These are phyloP conservation scores for Daldinia concentrica DNA, from an alignment of 495 filamentous ascomycete genomes.

Conservation along the genomic window DNA sequence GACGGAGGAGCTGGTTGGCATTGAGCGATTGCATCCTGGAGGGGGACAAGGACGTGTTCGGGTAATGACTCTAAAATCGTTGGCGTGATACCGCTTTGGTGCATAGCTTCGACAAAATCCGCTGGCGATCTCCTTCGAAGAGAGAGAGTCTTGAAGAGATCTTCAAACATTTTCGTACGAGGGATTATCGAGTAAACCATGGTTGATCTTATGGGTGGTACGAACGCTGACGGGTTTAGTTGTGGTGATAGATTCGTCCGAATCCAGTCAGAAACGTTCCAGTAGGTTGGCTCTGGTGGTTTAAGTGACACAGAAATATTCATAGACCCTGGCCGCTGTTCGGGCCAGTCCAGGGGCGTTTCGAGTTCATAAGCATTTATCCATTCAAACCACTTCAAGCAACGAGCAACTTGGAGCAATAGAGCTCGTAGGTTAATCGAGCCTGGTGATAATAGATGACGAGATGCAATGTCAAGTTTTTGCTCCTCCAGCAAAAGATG, in stretches of 20 bases:
- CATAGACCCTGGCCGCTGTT: slow-evolving; percentile 61
- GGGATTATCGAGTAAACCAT: slow-evolving; percentile 57
- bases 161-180: slow-evolving; percentile 71
- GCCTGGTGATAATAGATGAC: slow-evolving; percentile 62
- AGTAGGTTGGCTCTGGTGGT: slow-evolving; percentile 64
- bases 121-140: slow-evolving; percentile 48
- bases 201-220: slow-evolving; percentile 48
- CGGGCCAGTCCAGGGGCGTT: slow-evolving; percentile 47
- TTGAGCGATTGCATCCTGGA: slow-evolving; percentile 83
- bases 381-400: slow-evolving; percentile 87
- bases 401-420: slow-evolving; percentile 80
- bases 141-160: slow-evolving; percentile 58
- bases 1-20: slow-evolving; percentile 84
- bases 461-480: slow-evolving; percentile 76
- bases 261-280: slow-evolving; percentile 71
- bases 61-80: slow-evolving; percentile 80
- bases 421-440: slow-evolving; percentile 69
- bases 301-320: slow-evolving; percentile 29
- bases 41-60: slow-evolving; percentile 77
- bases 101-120: slow-evolving; percentile 69
- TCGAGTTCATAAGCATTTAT: slow-evolving; percentile 74
- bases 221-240: slow-evolving; percentile 18
- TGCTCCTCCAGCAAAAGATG: slow-evolving; percentile 89
- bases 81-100: slow-evolving; percentile 64
- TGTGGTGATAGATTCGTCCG: slow-evolving; percentile 64